Base-by-base conservation (phyloP, 352 stramenopile species). In the Phytophthora pistaciae region DNA sequence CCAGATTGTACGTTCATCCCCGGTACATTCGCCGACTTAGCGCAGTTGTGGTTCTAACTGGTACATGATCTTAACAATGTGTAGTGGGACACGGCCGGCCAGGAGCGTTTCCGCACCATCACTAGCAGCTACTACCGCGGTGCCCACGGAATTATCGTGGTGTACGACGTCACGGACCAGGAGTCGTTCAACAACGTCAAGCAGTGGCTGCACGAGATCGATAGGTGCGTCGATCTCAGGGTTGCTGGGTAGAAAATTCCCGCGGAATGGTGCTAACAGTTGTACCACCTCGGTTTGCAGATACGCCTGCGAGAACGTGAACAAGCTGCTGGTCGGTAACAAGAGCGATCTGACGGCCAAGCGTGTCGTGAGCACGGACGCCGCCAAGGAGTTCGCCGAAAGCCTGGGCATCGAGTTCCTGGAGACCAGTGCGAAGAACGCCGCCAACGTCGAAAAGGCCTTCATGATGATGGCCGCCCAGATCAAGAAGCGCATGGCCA, bases 91-190 rank as follows among this genome's bases (percentile, higher is more conserved):
- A 99, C 98, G 25, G 98, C 98, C 42, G 98, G 98, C 64, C 98
- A 99, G 86, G 98, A 99, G 80, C 94, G 98, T 70, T 99, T 99
- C 91, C 96, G 98, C 70, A 99, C 97, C 38, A 99, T 99, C 82
- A 99, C 98, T 61, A 99, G 91, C 74, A 97, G 85, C 38, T 99
- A 99, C 87, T 99, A 99, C 89, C 94, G 98, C 68, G 97, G 97
- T 69, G 98, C 98, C 18, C 96, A 99, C 78, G 98, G 98, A 50
- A 99, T 99, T 82, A 99, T 99, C 66, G 91, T 99, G 14, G 97
- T 99, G 68, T 99, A 99, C 81, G 98, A 99, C 73, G 96, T 99
- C 46, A 99, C 98, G 60, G 96, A 99, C 83, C 87, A 95, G 48
- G 96, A 99, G 76, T 98, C 94, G 6, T 99, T 99, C 85, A 96